A percentile compares a stretch with the other conserved stretches of the same genome.
Evolutionary conservation across 305 asterid genomes (phyloP).

Genomic region (Solanum hybrid): DNA sequence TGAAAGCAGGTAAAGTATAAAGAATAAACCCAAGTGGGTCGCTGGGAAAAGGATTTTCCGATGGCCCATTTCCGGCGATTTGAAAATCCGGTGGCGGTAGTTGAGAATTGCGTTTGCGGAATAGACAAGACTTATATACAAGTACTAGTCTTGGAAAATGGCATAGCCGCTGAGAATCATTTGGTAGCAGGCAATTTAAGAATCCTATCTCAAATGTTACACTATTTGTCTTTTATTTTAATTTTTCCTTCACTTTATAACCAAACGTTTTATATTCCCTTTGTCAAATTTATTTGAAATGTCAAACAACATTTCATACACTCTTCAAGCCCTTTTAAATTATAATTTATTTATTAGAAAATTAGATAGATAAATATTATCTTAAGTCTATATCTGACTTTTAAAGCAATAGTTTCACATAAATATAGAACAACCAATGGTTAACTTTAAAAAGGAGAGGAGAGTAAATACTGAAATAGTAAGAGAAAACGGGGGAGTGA

Average conservation of each 20-base stretch:
- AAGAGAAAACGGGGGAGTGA: background rate
- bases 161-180: background rate
- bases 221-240: background rate
- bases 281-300: background rate
- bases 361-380: background rate
- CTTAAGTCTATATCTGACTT: background rate
- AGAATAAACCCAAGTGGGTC: conserved; percentile 6
- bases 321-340: background rate
- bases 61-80: background rate
- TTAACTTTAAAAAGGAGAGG: background rate
- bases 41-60: conserved; percentile 36
- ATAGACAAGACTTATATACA: background rate
- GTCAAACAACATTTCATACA: background rate
- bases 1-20: conserved; percentile 30
- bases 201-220: background rate
- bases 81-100: background rate
- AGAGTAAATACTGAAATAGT: background rate
- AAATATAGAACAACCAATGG: background rate
- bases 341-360: background rate
- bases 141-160: background rate
- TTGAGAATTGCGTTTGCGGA: background rate
- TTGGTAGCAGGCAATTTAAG: background rate
- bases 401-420: background rate
- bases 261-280: background rate
- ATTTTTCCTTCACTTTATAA: background rate